phyloP scores from a whole-genome alignment of 352 stramenopile genomes.

The Phytophthora sansomeana region DNA sequence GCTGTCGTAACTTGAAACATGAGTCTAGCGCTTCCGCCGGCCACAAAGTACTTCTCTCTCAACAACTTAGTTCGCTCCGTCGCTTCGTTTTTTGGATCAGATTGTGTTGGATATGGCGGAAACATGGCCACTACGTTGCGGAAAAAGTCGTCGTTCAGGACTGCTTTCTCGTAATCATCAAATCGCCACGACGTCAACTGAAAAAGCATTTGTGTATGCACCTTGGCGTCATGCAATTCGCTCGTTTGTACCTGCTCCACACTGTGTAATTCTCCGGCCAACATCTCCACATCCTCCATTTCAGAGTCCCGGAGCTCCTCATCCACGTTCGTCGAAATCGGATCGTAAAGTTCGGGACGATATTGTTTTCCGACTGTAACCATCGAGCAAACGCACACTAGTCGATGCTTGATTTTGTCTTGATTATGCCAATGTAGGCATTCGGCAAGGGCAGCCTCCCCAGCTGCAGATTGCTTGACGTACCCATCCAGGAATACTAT shows the following conservation, averaged over 20 bases:
- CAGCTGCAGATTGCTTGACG: neutral
- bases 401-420: neutral
- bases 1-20: constrained; percentile 5
- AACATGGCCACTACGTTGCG: neutral
- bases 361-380: too few relatives aligned
- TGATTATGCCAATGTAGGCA: neutral
- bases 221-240: too few relatives aligned
- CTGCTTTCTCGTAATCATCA: constrained; percentile 7
- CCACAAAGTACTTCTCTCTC: constrained; percentile 17
- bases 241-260: too few relatives aligned
- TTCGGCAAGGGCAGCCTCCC: too few relatives aligned
- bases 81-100: neutral
- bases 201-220: constrained; percentile 11
- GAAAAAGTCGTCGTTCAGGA: neutral
- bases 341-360: too few relatives aligned
- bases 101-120: neutral
- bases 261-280: too few relatives aligned
- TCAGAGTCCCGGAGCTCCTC: too few relatives aligned
- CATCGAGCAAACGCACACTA: too few relatives aligned
- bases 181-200: constrained; percentile 3
- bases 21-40: constrained; percentile 1
- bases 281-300: too few relatives aligned
- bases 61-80: neutral
- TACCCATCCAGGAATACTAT: constrained; percentile 27
- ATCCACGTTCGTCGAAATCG: too few relatives aligned